Conservation (phyloP, 2,329 filamentous ascomycete genomes). For the Colletotrichum sp. region DNA sequence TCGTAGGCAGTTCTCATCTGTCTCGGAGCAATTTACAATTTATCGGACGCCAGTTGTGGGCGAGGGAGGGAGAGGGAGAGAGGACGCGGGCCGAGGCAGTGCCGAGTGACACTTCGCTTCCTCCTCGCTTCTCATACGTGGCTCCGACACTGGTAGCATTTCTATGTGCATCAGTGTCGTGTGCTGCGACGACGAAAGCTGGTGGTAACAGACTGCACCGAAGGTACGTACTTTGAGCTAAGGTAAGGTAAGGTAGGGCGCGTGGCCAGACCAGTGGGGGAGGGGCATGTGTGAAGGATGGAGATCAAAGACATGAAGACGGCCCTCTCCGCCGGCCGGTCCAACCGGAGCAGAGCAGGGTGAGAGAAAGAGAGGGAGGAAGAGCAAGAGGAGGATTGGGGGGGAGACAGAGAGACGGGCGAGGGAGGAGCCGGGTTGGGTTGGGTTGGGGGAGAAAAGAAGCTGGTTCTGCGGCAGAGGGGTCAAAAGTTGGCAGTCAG, state of each 20-base stretch:
- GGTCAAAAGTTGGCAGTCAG: constrained; percentile 7
- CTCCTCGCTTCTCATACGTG: not conserved
- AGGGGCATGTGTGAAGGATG: not conserved
- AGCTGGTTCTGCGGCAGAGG: not conserved
- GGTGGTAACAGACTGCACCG: not conserved
- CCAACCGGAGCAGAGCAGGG: not conserved
- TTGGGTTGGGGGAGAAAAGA: not conserved
- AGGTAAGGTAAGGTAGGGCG: not conserved
- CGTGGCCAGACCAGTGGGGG: not conserved
- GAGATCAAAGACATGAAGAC: not conserved
- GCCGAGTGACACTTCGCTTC: not conserved
- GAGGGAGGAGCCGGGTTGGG: not conserved
- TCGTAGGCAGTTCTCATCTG: constrained; percentile 7
- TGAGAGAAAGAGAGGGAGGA: not conserved
- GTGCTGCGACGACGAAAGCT: not conserved
- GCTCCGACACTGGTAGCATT: not conserved
- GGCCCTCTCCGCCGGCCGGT: not conserved
- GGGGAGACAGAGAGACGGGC: not conserved
- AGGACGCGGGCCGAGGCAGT: not conserved
- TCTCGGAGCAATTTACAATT: not conserved
- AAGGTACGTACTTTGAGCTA: not conserved
- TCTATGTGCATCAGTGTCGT: not conserved
- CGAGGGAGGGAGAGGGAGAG: not conserved
- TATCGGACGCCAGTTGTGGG: not conserved
- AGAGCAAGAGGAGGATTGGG: not conserved